phyloP scores from a whole-genome alignment of 371 early-diverging fungal species.

The Circinella minor region DNA sequence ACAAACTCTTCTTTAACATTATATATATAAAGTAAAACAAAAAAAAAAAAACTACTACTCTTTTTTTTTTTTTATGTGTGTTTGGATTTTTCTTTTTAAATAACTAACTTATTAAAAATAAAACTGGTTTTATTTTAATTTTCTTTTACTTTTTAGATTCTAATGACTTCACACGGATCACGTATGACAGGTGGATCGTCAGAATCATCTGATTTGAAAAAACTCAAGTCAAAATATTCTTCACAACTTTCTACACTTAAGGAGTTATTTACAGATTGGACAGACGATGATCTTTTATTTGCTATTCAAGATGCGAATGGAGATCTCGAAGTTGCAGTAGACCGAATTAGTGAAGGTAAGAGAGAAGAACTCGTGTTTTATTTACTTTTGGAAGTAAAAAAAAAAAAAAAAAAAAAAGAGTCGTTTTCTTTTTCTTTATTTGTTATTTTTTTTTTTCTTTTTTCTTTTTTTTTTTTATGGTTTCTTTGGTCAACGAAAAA shows the following conservation, averaged over 20 bases:
- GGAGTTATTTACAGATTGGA: conserved; percentile 89
- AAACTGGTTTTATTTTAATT: not conserved
- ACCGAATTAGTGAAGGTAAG: conserved; percentile 87
- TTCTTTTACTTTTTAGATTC: not conserved
- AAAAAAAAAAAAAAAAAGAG: not conserved
- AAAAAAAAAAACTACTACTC: no score
- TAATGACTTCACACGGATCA: conserved; percentile 24
- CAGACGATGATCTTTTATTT: conserved; percentile 87
- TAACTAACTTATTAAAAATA: no score
- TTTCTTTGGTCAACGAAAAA: no score
- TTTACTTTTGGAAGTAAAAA: not conserved
- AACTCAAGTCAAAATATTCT: conserved; percentile 69
- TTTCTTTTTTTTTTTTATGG: not conserved
- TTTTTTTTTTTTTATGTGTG: no score
- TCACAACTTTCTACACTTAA: conserved; percentile 71
- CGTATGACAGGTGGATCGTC: conserved; percentile 21
- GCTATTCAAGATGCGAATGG: conserved; percentile 87
- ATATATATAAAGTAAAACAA: not conserved
- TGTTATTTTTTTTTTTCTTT: conserved; percentile 11
- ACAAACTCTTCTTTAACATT: not conserved
- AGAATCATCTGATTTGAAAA: conserved; percentile 70
- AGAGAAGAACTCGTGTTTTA: no score
- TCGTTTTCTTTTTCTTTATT: conserved; percentile 8
- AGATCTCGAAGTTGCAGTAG: conserved; percentile 81
- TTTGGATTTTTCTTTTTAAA: no score